Base-by-base conservation (phyloP, 2,329 filamentous ascomycete genomes). In the Alternaria sp. region DNA sequence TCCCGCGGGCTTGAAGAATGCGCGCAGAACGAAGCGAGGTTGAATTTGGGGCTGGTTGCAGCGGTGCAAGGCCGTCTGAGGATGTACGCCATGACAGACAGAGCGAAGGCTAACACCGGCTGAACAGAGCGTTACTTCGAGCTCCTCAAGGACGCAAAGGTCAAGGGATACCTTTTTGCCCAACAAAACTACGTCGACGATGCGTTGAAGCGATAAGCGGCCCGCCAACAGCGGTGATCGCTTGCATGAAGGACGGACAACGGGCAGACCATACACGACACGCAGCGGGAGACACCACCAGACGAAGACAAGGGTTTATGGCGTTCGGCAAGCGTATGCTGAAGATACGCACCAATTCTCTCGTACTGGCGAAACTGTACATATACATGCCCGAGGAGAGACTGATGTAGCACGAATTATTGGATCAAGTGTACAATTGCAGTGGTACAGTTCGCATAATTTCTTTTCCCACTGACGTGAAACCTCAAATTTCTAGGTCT, bases 161-260 rank as follows among this genome's bases (percentile, higher is more conserved):
- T 95, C 79, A 90, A 89, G 83, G 92, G 92, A 63, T 93, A 92
- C 80, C 84, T 93, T 68, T 93, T 93, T 73, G 83, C 93, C 76
- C 91, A 94, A 82, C 89, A 91, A 78, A 93, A 93, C 83, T 92
- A 92, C 81, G 78, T 89, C 63, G 81, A 74, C 45, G 68, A 69
- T 23, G 52, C 61, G 19, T 62, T 62, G 57, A 71, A 71, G 63
- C 50, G 67, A 52, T 67, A 68, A 61, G 61, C 43, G 49, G 30
- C 43, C 46, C 51, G 19, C 36, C 44, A 40, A 23, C 25, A 36
- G 30, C 49, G 13, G 54, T 54, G 17, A 56, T 53, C 55, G 40
- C 25, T 45, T 56, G 36, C 44, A 28, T 30, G 10, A 45, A 46
- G 45, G 21, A 57, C 47, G 50, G 17, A 50, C 28, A 46, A 43